phyloP scores from a whole-genome alignment of 1,284 basidiomycete species.

The Leccinum fuscescens region DNA sequence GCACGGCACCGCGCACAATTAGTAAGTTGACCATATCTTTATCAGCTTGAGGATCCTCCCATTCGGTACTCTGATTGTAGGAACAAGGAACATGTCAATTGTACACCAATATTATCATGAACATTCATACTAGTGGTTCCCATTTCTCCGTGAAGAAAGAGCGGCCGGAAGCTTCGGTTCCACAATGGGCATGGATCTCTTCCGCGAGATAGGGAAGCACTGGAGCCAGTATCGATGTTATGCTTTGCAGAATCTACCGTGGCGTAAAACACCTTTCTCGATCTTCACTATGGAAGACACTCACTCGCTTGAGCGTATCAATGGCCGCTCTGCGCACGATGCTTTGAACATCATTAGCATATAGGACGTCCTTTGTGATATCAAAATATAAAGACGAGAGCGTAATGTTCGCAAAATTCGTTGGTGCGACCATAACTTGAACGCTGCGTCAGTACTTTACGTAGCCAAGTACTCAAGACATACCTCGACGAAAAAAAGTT shows the following conservation, averaged over 20 bases:
- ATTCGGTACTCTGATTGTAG: constrained; percentile 44
- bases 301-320: constrained; percentile 72
- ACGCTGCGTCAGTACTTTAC: constrained; percentile 6
- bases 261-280: neutral
- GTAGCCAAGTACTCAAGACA: neutral
- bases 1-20: constrained; percentile 51
- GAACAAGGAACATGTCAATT: constrained; percentile 8
- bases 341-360: constrained; percentile 63
- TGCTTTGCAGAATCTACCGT: constrained; percentile 64
- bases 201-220: constrained; percentile 91
- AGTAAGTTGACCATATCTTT: constrained; percentile 62
- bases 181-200: constrained; percentile 63
- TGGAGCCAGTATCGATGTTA: constrained; percentile 79
- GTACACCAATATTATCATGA: neutral
- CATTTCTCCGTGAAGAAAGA: constrained; percentile 72
- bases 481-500: constrained; percentile 81
- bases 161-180: constrained; percentile 30
- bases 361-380: constrained; percentile 88
- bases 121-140: constrained; percentile 51
- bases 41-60: constrained; percentile 53
- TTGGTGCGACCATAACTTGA: constrained; percentile 58
- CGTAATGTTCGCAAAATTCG: constrained; percentile 68
- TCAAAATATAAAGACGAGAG: constrained; percentile 90
- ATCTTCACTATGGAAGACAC: constrained; percentile 14
- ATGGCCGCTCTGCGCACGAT: constrained; percentile 57